These are phyloP conservation scores for Macrolepiota albuminosa DNA, from an alignment of 768 basidiomycete genomes.

Conservation along the genomic window DNA sequence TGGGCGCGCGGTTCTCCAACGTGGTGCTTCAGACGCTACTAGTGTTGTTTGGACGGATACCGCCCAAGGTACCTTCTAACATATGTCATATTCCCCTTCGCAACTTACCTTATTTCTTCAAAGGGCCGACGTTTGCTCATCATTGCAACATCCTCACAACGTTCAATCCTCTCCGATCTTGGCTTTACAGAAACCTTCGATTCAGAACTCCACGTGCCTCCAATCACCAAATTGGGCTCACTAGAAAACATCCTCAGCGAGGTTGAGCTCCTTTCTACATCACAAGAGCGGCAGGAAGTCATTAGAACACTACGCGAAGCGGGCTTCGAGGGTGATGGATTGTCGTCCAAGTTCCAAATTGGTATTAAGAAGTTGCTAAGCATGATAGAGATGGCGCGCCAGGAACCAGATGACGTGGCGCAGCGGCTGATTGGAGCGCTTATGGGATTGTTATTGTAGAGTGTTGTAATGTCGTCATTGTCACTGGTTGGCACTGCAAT, in stretches of 20 bases:
- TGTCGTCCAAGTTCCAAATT: slow-evolving; percentile 56
- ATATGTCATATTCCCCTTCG: not conserved
- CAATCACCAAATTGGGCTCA: slow-evolving; percentile 65
- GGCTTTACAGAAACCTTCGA: slow-evolving; percentile 90
- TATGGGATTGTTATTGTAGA: slow-evolving; percentile 45
- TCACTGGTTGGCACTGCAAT: not conserved
- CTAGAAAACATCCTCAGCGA: slow-evolving; percentile 78
- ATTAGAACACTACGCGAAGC: slow-evolving; percentile 68
- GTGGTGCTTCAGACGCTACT: slow-evolving; percentile 85
- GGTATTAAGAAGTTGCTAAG: slow-evolving; percentile 94
- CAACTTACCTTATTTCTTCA: slow-evolving; percentile 2
- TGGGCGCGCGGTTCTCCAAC: slow-evolving; percentile 97
- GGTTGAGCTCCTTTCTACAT: slow-evolving; percentile 66
- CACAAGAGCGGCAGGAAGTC: slow-evolving; percentile 50
- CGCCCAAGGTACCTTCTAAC: slow-evolving; percentile 72
- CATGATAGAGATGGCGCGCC: slow-evolving; percentile 93
- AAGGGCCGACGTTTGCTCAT: slow-evolving; percentile 90
- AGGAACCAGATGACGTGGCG: slow-evolving; percentile 83
- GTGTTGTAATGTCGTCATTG: not conserved
- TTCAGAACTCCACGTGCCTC: slow-evolving; percentile 78
- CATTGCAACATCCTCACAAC: slow-evolving; percentile 88
- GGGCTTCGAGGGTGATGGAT: slow-evolving; percentile 53
- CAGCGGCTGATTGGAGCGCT: slow-evolving; percentile 63
- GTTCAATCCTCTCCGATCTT: slow-evolving; percentile 80
- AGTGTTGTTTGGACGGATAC: slow-evolving; percentile 82